A percentile compares a stretch with the other conserved stretches of the same genome.
phyloP scores from a whole-genome alignment of 2,329 filamentous ascomycete species.

The Penicillium sp. region DNA sequence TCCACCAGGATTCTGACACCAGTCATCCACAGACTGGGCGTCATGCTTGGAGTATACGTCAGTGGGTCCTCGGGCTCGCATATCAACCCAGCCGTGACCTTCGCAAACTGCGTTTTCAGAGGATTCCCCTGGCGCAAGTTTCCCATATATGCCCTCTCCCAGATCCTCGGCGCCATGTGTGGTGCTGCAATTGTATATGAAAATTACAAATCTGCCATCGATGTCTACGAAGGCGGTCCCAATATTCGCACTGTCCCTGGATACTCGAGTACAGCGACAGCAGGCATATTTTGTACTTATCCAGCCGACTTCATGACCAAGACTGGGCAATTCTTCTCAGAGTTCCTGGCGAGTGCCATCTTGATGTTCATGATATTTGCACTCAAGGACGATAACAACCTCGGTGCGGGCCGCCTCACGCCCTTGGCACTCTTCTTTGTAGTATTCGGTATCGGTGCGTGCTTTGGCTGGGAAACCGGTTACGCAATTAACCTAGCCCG shows the following conservation, averaged over 20 bases:
- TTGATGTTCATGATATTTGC: slow-evolving; percentile 73
- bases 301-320: slow-evolving; percentile 63
- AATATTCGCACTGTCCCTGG: slow-evolving; percentile 62
- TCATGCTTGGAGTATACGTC: slow-evolving; percentile 68
- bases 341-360: slow-evolving; percentile 67
- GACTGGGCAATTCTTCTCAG: slow-evolving; percentile 69
- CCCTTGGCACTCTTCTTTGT: slow-evolving; percentile 69
- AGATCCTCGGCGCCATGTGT: slow-evolving; percentile 67
- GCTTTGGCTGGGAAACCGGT: slow-evolving; percentile 75
- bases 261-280: slow-evolving; percentile 60
- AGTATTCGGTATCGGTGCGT: slow-evolving; percentile 71
- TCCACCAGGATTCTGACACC: not conserved
- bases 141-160: slow-evolving; percentile 66
- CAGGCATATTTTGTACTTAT: slow-evolving; percentile 73
- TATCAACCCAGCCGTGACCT: slow-evolving; percentile 70
- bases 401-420: slow-evolving; percentile 58
- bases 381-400: slow-evolving; percentile 52
- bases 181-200: slow-evolving; percentile 62
- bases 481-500: slow-evolving; percentile 74
- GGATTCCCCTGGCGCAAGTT: slow-evolving; percentile 69
- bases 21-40: slow-evolving; percentile 53
- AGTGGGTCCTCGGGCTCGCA: slow-evolving; percentile 64
- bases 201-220: slow-evolving; percentile 66
- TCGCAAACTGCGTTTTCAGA: slow-evolving; percentile 68
- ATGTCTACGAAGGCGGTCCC: slow-evolving; percentile 60